Conservation (phyloP, 805 yeast genomes). For the Saccharomycopsis microspora region DNA sequence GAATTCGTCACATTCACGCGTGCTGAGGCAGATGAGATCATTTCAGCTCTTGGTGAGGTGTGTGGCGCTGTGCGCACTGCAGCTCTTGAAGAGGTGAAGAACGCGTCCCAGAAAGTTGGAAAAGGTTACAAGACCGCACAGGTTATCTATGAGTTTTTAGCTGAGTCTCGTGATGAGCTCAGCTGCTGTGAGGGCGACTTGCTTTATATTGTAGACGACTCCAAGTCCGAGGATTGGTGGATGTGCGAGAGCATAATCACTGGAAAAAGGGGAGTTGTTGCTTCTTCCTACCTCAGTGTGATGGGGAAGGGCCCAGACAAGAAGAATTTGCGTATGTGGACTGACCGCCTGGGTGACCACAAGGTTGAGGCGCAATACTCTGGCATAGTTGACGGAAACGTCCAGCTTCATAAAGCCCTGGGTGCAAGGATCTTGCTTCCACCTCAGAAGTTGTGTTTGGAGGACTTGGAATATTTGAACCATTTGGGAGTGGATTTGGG, state of each 20-base stretch:
- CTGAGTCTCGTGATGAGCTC: conserved; percentile 80
- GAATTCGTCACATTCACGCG: conserved; percentile 85
- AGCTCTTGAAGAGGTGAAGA: conserved; percentile 75
- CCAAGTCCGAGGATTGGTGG: conserved; percentile 92
- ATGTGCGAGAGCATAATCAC: conserved; percentile 60
- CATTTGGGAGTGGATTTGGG: conserved; percentile 15
- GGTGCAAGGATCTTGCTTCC: conserved; percentile 98
- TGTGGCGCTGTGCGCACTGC: conserved; percentile 73
- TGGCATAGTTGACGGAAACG: conserved; percentile 87
- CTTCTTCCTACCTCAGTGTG: conserved; percentile 49
- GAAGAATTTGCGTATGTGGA: conserved; percentile 87
- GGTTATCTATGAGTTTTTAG: conserved; percentile 69
- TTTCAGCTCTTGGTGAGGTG: conserved; percentile 67
- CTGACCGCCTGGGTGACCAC: conserved; percentile 86
- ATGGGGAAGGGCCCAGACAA: conserved; percentile 50
- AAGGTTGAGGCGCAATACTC: conserved; percentile 96
- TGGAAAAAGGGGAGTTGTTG: conserved; percentile 82
- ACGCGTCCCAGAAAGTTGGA: conserved; percentile 47
- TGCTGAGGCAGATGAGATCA: conserved; percentile 76
- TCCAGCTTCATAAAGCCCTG: conserved; percentile 86
- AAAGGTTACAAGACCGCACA: conserved; percentile 49
- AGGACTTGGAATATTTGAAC: conserved; percentile 88
- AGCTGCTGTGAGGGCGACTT: conserved; percentile 68
- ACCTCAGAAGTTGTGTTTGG: conserved; percentile 70
- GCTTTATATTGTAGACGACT: conserved; percentile 69